Conservation (phyloP, 257 asterid species). For the Lycium ferocissimum region DNA sequence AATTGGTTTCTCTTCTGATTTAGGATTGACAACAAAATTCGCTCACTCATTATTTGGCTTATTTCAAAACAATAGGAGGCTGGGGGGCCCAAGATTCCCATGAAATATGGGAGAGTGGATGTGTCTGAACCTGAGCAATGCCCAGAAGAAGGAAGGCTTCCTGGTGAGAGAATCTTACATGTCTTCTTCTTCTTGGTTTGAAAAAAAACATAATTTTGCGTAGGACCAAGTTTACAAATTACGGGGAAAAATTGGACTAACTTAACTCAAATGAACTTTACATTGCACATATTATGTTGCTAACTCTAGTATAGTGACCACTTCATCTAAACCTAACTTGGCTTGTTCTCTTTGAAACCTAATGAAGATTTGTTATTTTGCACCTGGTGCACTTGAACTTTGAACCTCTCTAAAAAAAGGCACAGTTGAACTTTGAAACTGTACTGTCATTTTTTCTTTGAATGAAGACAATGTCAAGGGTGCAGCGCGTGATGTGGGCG, state of each 20-base stretch:
- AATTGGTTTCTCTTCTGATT: constrained; percentile 19
- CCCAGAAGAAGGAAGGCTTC: constrained; percentile 99
- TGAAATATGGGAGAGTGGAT: constrained; percentile 97
- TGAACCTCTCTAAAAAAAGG: not conserved
- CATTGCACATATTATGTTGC: too few species aligned
- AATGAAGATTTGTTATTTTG: not conserved
- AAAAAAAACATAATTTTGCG: too few species aligned
- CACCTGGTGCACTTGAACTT: not conserved
- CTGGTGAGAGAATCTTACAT: constrained; percentile 56
- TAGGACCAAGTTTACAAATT: too few species aligned
- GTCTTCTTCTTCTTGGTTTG: not conserved
- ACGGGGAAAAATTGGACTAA: too few species aligned
- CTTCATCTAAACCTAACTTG: not conserved
- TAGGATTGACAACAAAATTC: constrained; percentile 8
- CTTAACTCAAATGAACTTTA: too few species aligned
- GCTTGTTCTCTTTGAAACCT: not conserved
- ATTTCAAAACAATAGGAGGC: constrained; percentile 67
- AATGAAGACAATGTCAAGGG: not conserved
- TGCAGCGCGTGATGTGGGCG: not conserved
- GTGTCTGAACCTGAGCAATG: constrained; percentile 84
- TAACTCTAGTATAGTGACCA: not conserved
- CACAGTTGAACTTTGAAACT: not conserved
- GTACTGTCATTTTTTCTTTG: not conserved
- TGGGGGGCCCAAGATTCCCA: constrained; percentile 95
- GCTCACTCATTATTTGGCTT: constrained; percentile 29